Evolutionary conservation across 352 stramenopile genomes (phyloP), one percentile per base, ranked within the genome.

Genomic region (Thalassiosira exigua): DNA sequence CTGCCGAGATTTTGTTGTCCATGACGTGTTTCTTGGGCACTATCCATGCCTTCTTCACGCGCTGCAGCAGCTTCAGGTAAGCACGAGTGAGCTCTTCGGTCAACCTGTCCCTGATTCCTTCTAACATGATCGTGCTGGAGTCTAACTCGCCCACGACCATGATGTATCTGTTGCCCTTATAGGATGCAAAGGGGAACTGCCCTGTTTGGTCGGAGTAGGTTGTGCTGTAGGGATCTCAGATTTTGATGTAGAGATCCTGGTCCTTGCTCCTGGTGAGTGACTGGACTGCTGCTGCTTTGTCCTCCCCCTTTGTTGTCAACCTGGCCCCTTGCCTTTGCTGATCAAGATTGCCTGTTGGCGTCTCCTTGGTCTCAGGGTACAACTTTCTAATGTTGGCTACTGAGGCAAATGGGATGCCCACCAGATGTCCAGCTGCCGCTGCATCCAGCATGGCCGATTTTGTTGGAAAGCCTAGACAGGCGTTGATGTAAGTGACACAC

Each of bases 131-230:
- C 36, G 41, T 36, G 69, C 87, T 91, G 26, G 57, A 80, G 58
- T 91, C 75, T 1, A 82, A 76, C 19, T 89, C 59, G 12, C 84
- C 79, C 1, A 89, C 58, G 3, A 90, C 41, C 57, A 90, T 79
- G 2, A 90, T 60, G 26, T 90, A 85, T 41, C 77, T 57, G 42
- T 86, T 79, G 21, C 81, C 81, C 21, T 36, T 12, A 26, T 50
- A 44, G 11, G 73, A 87, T 9, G 26, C 44, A 0, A 61, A 62
- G 9, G 56, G 75, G 24, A 88, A 86, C n/a, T 39, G n/a, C 3
- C 84, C 81, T 1, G 81, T 84, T 75, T 84, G 76, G 39, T 89
- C 84, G 19, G 46, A 62, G 26, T 68, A 84, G 21, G 79, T 68
- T 11, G 60, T 79, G 0, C 75, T 24, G 0, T 26, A 11, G 1